phyloP scores from a whole-genome alignment of 306 rosid species.

The Leucaena leucocephala region DNA sequence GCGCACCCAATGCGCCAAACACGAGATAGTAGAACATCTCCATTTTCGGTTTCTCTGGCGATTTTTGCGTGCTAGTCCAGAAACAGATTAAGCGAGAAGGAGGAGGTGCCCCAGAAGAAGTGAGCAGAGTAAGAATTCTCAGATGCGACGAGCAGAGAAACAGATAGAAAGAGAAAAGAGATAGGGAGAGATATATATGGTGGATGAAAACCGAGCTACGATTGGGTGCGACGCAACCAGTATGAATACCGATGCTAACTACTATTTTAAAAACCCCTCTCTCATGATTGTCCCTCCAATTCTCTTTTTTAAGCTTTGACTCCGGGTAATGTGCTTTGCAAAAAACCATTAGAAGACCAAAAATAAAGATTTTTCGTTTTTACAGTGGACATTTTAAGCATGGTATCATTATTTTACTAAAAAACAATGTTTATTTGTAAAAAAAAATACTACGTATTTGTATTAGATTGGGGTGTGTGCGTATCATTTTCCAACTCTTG shows the following conservation, averaged over 20 bases:
- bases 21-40: too few relatives aligned
- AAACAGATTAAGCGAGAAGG: neutral
- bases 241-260: neutral
- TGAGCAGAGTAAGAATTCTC: slow-evolving; percentile 22
- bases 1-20: too few relatives aligned
- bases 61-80: neutral
- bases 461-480: too few relatives aligned
- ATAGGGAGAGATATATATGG: neutral
- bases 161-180: neutral
- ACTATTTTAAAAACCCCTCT: neutral
- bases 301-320: neutral
- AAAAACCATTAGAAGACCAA: neutral
- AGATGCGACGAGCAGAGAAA: slow-evolving; percentile 20
- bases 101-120: neutral
- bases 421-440: too few relatives aligned
- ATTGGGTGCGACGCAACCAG: slow-evolving; percentile 23
- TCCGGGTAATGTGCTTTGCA: slow-evolving; percentile 6
- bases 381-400: neutral
- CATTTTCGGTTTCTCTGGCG: slow-evolving; percentile 44
- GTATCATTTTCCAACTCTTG: too few relatives aligned
- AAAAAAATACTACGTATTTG: too few relatives aligned
- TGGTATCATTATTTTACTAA: too few relatives aligned
- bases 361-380: neutral
- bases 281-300: neutral
- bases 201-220: neutral